These are phyloP conservation scores for Gonium pectorale DNA, from an alignment of 139 green algal species.

Conservation along the genomic window DNA sequence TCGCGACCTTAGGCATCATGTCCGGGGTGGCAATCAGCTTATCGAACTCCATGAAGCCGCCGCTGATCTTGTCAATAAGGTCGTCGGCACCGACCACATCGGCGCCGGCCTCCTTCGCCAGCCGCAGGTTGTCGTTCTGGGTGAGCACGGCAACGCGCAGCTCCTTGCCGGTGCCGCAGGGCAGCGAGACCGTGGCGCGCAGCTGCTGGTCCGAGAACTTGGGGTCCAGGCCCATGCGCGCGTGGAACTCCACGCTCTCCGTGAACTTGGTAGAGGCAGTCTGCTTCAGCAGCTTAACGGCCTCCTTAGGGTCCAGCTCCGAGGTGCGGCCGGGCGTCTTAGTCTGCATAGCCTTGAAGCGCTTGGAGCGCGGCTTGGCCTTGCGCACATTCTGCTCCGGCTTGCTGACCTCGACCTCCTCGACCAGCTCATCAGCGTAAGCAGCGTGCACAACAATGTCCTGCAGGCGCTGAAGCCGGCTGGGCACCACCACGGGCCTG, in stretches of 20 bases:
- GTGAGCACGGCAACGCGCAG: conserved; percentile 95
- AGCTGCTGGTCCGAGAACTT: conserved; percentile 99
- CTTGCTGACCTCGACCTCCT: neutral
- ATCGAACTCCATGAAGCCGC: conserved; percentile 99
- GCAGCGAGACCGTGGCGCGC: conserved; percentile 94
- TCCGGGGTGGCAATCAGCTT: conserved; percentile 98
- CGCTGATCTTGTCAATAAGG: conserved; percentile 95
- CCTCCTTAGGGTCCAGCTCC: conserved; percentile 78
- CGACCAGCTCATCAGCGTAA: neutral
- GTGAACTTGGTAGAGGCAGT: conserved; percentile 93
- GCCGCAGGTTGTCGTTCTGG: conserved; percentile 83
- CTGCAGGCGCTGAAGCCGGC: conserved; percentile 22
- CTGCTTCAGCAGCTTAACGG: conserved; percentile 73
- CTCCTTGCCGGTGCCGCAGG: conserved; percentile 94
- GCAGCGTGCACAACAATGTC: conserved; percentile 15
- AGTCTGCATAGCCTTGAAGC: conserved; percentile 64
- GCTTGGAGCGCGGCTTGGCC: conserved; percentile 61
- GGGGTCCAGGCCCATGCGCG: conserved; percentile 85
- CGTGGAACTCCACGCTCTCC: conserved; percentile 97
- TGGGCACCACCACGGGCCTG: neutral
- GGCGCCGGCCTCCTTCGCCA: conserved; percentile 91
- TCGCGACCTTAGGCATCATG: conserved; percentile 99
- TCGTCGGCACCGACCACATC: conserved; percentile 94
- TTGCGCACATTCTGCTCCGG: conserved; percentile 20
- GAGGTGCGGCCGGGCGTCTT: conserved; percentile 56